Conservation (phyloP, 768 basidiomycete genomes). For the Tubosaeta sp. region DNA sequence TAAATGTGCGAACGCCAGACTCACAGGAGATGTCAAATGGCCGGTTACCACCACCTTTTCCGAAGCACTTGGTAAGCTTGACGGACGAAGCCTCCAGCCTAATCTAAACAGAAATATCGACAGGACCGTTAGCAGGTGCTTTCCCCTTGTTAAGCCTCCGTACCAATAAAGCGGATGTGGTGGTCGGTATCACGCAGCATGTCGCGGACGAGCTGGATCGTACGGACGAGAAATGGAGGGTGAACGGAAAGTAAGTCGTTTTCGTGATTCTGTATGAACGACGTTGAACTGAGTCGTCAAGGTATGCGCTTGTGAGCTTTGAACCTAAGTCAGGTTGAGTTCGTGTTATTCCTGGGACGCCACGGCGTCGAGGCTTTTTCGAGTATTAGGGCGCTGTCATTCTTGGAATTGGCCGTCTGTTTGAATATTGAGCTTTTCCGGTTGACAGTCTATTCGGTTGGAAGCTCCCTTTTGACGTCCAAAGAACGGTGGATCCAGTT, state of each 20-base stretch:
- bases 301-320: slow-evolving; percentile 32
- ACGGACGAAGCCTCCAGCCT: neutral
- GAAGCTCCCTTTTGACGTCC: too few relatives aligned
- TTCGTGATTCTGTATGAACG: neutral
- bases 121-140: slow-evolving; percentile 73
- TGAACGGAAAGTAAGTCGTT: slow-evolving; percentile 63
- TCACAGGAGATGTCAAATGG: slow-evolving; percentile 89
- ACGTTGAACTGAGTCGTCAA: slow-evolving; percentile 6
- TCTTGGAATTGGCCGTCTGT: neutral
- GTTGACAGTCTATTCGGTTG: too few relatives aligned
- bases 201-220: slow-evolving; percentile 64
- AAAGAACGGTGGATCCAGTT: too few relatives aligned
- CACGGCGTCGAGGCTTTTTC: neutral
- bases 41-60: slow-evolving; percentile 73
- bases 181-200: slow-evolving; percentile 69
- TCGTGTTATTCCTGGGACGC: neutral
- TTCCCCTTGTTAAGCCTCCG: slow-evolving; percentile 83
- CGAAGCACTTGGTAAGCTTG: slow-evolving; percentile 58
- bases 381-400: neutral
- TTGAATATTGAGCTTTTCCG: neutral
- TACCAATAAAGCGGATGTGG: slow-evolving; percentile 95
- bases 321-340: slow-evolving; percentile 14
- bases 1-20: slow-evolving; percentile 39
- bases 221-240: slow-evolving; percentile 68
- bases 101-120: slow-evolving; percentile 3